Percentiles rank a stretch among this genome's conserved stretches.
Conservation (phyloP, 495 filamentous ascomycete genomes). For the Chlorociboria aeruginascens region DNA sequence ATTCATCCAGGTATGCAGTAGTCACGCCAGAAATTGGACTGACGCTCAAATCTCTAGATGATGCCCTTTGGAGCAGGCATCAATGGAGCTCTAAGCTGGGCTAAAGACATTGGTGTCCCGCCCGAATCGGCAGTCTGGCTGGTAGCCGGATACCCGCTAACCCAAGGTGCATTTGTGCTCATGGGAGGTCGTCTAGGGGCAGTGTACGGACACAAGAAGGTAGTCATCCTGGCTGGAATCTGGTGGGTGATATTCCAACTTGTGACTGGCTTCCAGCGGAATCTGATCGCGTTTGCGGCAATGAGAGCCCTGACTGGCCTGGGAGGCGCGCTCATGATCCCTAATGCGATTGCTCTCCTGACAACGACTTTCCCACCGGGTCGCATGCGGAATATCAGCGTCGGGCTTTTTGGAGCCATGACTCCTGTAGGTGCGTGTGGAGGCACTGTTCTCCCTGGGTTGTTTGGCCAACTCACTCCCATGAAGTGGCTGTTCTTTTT, state of each 20-base stretch:
- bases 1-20: too few species aligned
- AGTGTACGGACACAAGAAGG: conserved; percentile 36
- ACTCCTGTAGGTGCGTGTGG: conserved; percentile 35
- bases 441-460: conserved; percentile 29
- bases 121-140: too few species aligned
- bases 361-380: conserved; percentile 34
- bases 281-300: conserved; percentile 22
- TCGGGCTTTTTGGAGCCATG: conserved; percentile 38
- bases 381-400: conserved; percentile 30
- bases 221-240: conserved; percentile 27
- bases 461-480: not conserved
- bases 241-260: conserved; percentile 28
- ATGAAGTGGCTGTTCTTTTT: conserved; percentile 27
- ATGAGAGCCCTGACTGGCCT: conserved; percentile 32
- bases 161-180: not conserved
- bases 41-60: too few species aligned
- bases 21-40: too few species aligned
- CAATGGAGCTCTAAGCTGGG: too few species aligned
- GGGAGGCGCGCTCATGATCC: conserved; percentile 33
- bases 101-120: too few species aligned
- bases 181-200: conserved; percentile 33
- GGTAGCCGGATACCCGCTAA: not conserved
- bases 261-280: conserved; percentile 27
- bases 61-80: too few species aligned
- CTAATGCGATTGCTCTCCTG: conserved; percentile 36